Conservation (phyloP, 1,284 basidiomycete genomes). For the Mycena citricolor region DNA sequence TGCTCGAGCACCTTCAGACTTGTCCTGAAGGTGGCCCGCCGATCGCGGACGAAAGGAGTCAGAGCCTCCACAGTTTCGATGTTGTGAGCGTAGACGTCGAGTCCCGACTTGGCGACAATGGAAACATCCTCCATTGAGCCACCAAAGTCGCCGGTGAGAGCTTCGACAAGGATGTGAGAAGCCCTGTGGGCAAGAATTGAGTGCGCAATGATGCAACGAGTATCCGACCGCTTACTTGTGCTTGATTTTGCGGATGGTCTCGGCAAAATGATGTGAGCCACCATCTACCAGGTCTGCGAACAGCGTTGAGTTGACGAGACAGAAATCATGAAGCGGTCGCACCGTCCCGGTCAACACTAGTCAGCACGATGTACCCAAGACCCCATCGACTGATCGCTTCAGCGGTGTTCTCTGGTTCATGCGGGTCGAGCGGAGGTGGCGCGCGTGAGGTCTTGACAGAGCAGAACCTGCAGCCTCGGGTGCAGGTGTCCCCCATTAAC, state of each 20-base stretch:
- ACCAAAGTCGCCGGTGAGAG: constrained; percentile 93
- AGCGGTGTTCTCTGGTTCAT: constrained; percentile 98
- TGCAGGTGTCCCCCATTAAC: constrained; percentile 99
- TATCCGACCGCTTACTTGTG: constrained; percentile 63
- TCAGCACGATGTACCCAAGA: constrained; percentile 96
- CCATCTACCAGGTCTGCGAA: constrained; percentile 84
- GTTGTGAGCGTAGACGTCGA: constrained; percentile 99
- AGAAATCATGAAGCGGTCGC: constrained; percentile 25
- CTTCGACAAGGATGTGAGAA: constrained; percentile 94
- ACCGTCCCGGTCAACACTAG: constrained; percentile 97
- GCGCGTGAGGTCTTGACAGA: constrained; percentile 92
- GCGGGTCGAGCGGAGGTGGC: constrained; percentile 90
- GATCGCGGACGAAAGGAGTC: constrained; percentile 94
- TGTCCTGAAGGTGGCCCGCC: constrained; percentile 90
- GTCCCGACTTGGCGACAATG: constrained; percentile 83
- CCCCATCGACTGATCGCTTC: constrained; percentile 99
- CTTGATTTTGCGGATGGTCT: constrained; percentile 94
- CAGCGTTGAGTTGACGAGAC: constrained; percentile 8
- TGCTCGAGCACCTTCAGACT: constrained; percentile 83
- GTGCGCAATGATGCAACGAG: constrained; percentile 1
- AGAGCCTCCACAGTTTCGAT: constrained; percentile 93
- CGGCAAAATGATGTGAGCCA: constrained; percentile 91
- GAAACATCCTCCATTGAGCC: constrained; percentile 79
- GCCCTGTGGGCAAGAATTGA: constrained; percentile 52
- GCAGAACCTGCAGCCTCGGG: constrained; percentile 96